Conservation (phyloP, 768 basidiomycete genomes). For the Clavulina sp. region DNA sequence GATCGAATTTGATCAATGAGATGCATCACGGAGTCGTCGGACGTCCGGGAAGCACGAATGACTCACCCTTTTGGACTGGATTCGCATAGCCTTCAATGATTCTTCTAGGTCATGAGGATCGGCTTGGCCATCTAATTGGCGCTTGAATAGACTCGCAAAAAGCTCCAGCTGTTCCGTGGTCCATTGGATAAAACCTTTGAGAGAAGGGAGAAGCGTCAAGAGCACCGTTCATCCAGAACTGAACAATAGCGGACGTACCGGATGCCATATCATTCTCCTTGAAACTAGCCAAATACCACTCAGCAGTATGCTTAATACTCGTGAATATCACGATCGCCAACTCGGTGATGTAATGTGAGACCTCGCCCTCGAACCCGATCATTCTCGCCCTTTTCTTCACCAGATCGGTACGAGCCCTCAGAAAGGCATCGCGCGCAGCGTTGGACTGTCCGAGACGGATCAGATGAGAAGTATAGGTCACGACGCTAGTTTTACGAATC, state of each 20-base stretch:
- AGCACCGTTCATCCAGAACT: too few species aligned
- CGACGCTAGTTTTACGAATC: slow-evolving; percentile 59
- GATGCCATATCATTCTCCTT: slow-evolving; percentile 90
- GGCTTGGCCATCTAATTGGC: slow-evolving; percentile 80
- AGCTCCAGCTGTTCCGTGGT: slow-evolving; percentile 68
- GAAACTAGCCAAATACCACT: slow-evolving; percentile 95
- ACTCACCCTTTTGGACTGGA: slow-evolving; percentile 69
- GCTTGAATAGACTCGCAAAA: slow-evolving; percentile 71
- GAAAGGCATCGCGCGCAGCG: slow-evolving; percentile 66
- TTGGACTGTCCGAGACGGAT: slow-evolving; percentile 57
- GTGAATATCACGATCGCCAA: slow-evolving; percentile 83
- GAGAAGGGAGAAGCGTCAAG: neutral
- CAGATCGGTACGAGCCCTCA: slow-evolving; percentile 57
- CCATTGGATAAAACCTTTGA: slow-evolving; percentile 94
- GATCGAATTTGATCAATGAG: neutral
- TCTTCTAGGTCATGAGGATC: slow-evolving; percentile 57
- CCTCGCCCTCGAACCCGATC: slow-evolving; percentile 81
- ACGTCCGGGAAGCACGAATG: neutral
- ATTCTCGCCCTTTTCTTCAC: slow-evolving; percentile 63
- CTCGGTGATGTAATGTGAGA: slow-evolving; percentile 71
- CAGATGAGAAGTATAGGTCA: slow-evolving; percentile 54
- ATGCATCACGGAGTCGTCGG: neutral
- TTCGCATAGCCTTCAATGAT: slow-evolving; percentile 54
- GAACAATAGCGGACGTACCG: too few species aligned
- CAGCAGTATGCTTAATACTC: slow-evolving; percentile 88